A percentile compares a stretch with the other conserved stretches of the same genome.
Evolutionary conservation across 495 filamentous ascomycete species (phyloP).

Genomic region (Niebla homalea): DNA sequence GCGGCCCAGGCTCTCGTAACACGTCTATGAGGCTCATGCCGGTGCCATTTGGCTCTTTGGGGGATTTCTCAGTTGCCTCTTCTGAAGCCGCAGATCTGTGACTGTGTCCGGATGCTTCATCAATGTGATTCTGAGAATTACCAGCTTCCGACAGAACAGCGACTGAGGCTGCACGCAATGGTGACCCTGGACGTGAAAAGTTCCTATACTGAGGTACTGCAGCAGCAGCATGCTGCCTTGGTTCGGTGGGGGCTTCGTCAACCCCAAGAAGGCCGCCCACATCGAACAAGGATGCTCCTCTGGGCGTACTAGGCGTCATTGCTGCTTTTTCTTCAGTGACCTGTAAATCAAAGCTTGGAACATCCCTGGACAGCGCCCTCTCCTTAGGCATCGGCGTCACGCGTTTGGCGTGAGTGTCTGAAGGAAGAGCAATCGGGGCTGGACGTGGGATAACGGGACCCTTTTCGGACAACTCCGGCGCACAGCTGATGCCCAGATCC

Average conservation of each 20-base stretch:
- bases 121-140: slow-evolving; percentile 25
- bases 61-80: slow-evolving; percentile 35
- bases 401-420: slow-evolving; percentile 8
- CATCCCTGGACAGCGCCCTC: neutral
- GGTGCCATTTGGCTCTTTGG: slow-evolving; percentile 46
- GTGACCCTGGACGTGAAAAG: slow-evolving; percentile 1
- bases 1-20: slow-evolving; percentile 12
- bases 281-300: slow-evolving; percentile 55
- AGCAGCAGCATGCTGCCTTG: slow-evolving; percentile 8
- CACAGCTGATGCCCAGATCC: slow-evolving; percentile 53
- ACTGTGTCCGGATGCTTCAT: slow-evolving; percentile 34
- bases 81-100: neutral
- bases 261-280: slow-evolving; percentile 50
- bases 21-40: slow-evolving; percentile 18
- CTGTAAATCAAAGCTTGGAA: neutral
- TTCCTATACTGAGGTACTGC: slow-evolving; percentile 1
- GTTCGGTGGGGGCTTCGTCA: slow-evolving; percentile 1
- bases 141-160: neutral
- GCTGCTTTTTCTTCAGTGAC: neutral
- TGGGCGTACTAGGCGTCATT: slow-evolving; percentile 24
- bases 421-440: slow-evolving; percentile 26
- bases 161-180: neutral
- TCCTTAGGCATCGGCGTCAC: neutral
- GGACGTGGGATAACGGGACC: slow-evolving; percentile 24
- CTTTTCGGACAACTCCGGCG: slow-evolving; percentile 41